Conservation (phyloP, 192 early-diverging fungal species). For the Coemansia sp. region DNA sequence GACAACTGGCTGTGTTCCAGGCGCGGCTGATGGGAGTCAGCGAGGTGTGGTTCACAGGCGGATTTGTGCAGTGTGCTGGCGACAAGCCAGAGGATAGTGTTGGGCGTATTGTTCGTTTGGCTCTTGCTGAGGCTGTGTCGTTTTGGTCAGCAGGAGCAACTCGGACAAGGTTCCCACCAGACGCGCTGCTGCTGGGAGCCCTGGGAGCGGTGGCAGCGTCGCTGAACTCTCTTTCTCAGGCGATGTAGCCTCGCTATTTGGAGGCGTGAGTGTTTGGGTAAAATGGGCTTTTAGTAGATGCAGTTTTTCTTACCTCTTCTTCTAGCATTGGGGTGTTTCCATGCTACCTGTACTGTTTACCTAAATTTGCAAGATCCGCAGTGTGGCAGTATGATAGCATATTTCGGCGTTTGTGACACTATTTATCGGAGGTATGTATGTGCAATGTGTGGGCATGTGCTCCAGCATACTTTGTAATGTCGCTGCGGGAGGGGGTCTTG, state of each 20-base stretch:
- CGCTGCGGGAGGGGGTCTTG: background rate
- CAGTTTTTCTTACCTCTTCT: no score
- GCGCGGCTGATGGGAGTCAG: constrained; percentile 20
- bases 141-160: constrained; percentile 40
- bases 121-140: constrained; percentile 24
- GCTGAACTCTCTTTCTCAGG: background rate
- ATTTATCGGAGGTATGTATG: background rate
- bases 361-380: background rate
- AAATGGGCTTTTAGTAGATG: background rate
- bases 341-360: no score
- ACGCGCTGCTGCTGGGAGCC: constrained; percentile 33
- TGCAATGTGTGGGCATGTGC: background rate
- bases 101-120: constrained; percentile 12
- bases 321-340: no score
- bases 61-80: constrained; percentile 15
- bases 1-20: constrained; percentile 49
- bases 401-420: background rate
- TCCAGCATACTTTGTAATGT: background rate
- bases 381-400: background rate
- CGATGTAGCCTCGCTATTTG: background rate
- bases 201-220: constrained; percentile 23
- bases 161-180: constrained; percentile 17
- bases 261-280: background rate
- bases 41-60: constrained; percentile 44
- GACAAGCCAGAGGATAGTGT: background rate